These are phyloP conservation scores for Nicotiana undulata DNA, from an alignment of 257 asterid genomes.

Conservation along the genomic window DNA sequence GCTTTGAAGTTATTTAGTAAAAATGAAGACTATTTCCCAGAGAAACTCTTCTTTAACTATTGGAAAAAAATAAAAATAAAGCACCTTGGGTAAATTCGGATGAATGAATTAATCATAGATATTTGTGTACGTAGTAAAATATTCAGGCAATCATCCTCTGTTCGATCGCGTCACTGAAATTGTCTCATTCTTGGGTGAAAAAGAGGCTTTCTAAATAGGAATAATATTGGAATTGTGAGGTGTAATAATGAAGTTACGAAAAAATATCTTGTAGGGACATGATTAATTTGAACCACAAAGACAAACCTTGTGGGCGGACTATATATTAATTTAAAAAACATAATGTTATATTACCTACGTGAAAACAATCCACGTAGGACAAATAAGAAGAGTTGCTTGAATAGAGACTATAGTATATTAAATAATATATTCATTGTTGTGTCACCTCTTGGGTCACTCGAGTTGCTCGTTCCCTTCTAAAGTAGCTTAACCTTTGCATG, in stretches of 20 bases:
- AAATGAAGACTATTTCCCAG: not conserved
- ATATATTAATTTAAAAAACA: not conserved
- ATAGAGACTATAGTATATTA: not conserved
- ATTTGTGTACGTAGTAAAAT: not conserved
- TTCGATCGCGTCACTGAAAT: not conserved
- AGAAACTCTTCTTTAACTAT: not conserved
- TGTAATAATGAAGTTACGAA: constrained; percentile 16
- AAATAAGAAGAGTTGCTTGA: not conserved
- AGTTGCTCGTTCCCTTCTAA: constrained; percentile 57
- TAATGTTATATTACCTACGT: not conserved
- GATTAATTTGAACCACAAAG: constrained; percentile 32
- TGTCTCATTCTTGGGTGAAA: not conserved
- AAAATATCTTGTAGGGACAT: constrained; percentile 28
- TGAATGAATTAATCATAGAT: not conserved
- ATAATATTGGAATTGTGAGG: constrained; percentile 4
- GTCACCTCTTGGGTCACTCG: constrained; percentile 49
- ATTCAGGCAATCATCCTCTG: not conserved
- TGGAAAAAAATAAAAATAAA: not conserved
- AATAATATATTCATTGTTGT: not conserved
- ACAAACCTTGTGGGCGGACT: not conserved
- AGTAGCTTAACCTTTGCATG: constrained; percentile 58
- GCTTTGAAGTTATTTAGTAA: no score
- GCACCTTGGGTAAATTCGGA: not conserved
- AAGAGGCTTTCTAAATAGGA: not conserved
- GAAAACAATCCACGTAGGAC: not conserved